Conservation (phyloP, 2,329 filamentous ascomycete genomes). For the Chrysoporthe puriensis region DNA sequence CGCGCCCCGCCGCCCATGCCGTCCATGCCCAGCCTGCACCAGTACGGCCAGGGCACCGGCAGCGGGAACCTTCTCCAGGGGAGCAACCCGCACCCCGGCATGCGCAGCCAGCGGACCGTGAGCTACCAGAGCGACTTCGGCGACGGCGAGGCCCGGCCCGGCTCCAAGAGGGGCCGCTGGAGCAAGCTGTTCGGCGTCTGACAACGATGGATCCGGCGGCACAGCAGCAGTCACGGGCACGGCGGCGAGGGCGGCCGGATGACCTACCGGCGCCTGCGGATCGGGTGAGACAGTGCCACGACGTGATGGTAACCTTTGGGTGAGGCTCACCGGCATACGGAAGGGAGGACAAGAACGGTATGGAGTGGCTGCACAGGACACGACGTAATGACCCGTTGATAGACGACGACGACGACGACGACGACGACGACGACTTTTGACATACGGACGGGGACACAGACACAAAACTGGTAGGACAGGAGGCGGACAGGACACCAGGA, state of each 20-base stretch:
- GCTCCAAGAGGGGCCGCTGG: constrained; percentile 26
- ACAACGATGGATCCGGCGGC: constrained; percentile 1
- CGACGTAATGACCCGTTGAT: too few species aligned
- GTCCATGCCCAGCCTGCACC: constrained; percentile 22
- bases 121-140: constrained; percentile 20
- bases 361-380: too few species aligned
- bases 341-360: too few species aligned
- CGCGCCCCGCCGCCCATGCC: constrained; percentile 13
- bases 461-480: not conserved
- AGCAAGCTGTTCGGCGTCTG: constrained; percentile 26
- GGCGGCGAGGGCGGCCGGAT: too few species aligned
- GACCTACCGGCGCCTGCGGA: too few species aligned
- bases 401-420: too few species aligned
- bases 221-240: too few species aligned
- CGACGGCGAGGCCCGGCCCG: constrained; percentile 7
- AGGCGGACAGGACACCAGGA: not conserved
- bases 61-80: constrained; percentile 4
- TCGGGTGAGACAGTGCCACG: too few species aligned
- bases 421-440: too few species aligned
- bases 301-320: too few species aligned
- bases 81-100: constrained; percentile 24
- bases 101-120: constrained; percentile 27
- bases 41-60: constrained; percentile 11
- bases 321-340: too few species aligned
- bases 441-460: not conserved